A percentile compares a stretch with the other conserved stretches of the same genome.
Conservation (phyloP, 1,139 yeast genomes). For the Scheffersomyces segobiensis region DNA sequence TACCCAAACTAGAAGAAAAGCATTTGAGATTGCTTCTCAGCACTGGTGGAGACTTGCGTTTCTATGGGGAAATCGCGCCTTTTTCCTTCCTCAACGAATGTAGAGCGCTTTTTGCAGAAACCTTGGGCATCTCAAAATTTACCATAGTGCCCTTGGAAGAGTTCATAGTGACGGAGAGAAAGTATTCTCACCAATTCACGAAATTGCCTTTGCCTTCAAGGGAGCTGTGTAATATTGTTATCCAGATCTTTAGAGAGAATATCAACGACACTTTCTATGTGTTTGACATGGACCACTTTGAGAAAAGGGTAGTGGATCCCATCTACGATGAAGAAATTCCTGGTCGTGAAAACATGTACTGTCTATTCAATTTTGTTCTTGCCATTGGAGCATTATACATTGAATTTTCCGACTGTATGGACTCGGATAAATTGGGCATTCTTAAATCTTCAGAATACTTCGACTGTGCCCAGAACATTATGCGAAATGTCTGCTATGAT, state of each 20-base stretch:
- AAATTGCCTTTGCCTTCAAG: slow-evolving; percentile 14
- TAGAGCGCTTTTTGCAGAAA: slow-evolving; percentile 19
- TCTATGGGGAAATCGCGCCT: slow-evolving; percentile 29
- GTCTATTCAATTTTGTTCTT: slow-evolving; percentile 34
- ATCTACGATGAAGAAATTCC: slow-evolving; percentile 12
- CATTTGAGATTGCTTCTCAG: slow-evolving; percentile 20
- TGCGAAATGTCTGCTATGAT: slow-evolving; percentile 32
- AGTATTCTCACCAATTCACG: slow-evolving; percentile 8
- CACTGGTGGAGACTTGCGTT: slow-evolving; percentile 21
- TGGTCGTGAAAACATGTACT: slow-evolving; percentile 6
- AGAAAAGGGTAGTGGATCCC: slow-evolving; percentile 10
- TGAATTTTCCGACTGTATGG: slow-evolving; percentile 14
- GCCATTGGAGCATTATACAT: slow-evolving; percentile 42
- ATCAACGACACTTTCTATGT: slow-evolving; percentile 22
- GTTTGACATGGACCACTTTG: slow-evolving; percentile 30
- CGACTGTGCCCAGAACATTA: slow-evolving; percentile 31
- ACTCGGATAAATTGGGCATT: slow-evolving; percentile 11
- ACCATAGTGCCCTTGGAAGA: slow-evolving; percentile 14
- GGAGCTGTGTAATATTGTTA: slow-evolving; percentile 11
- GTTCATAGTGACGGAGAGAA: slow-evolving; percentile 17
- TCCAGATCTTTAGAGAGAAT: slow-evolving; percentile 16
- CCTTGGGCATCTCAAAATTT: slow-evolving; percentile 14
- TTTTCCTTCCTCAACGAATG: slow-evolving; percentile 25
- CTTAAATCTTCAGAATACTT: slow-evolving; percentile 19
- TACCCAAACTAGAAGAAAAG: slow-evolving; percentile 16